Evolutionary conservation across 2,329 filamentous ascomycete genomes (phyloP).

Genomic region (Piedraia hortae): DNA sequence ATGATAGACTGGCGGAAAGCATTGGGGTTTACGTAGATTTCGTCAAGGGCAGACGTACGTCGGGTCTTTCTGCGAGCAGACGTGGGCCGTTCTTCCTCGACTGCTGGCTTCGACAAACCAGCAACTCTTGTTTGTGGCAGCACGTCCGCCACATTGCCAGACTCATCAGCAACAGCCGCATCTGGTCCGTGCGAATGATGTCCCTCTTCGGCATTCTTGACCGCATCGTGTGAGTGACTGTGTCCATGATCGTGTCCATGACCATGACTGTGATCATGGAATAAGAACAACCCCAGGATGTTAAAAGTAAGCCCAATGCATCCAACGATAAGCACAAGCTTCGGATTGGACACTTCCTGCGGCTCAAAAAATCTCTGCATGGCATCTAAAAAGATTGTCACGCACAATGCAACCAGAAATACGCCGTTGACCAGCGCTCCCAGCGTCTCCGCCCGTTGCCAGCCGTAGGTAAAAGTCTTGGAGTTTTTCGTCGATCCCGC

Average conservation of each 20-base stretch:
- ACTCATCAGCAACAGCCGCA: slow-evolving; percentile 26
- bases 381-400: slow-evolving; percentile 90
- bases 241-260: slow-evolving; percentile 27
- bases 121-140: slow-evolving; percentile 34
- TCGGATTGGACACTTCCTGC: slow-evolving; percentile 59
- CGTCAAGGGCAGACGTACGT: slow-evolving; percentile 30
- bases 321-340: slow-evolving; percentile 72
- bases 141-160: slow-evolving; percentile 31
- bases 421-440: slow-evolving; percentile 93
- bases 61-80: slow-evolving; percentile 22
- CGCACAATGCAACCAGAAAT: slow-evolving; percentile 82
- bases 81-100: no score
- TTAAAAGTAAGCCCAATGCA: slow-evolving; percentile 69
- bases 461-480: slow-evolving; percentile 88
- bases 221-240: slow-evolving; percentile 13
- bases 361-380: slow-evolving; percentile 78
- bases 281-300: slow-evolving; percentile 61
- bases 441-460: slow-evolving; percentile 88
- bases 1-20: slow-evolving; percentile 86
- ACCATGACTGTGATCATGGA: slow-evolving; percentile 76
- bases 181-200: slow-evolving; percentile 20
- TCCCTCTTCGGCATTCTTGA: slow-evolving; percentile 23
- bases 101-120: slow-evolving; percentile 17
- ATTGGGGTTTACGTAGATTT: slow-evolving; percentile 62
- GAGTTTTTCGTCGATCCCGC: slow-evolving; percentile 54